Evolutionary conservation across 805 yeast genomes (phyloP), one percentile per base, ranked within the genome.

Genomic region (Ogataea philodendri): DNA sequence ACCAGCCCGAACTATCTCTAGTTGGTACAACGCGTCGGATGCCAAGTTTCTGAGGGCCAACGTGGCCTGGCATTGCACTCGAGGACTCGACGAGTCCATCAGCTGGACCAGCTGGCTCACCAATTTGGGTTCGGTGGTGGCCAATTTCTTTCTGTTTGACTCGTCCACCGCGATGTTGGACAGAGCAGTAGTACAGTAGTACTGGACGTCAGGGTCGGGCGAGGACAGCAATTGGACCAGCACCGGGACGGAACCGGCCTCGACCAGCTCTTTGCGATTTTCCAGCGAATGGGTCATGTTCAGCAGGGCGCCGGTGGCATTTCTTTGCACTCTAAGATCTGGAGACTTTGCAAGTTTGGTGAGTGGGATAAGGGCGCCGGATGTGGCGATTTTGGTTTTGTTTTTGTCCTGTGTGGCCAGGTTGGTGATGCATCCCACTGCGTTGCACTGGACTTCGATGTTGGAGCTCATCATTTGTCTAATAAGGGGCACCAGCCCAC

Each of bases 21-120:
- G 75, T 66, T 93, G 99, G 65, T 93, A 93, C 46, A 88, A 83
- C 11, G 93, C 87, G 63, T 93, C 99, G 4, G 95, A 84, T 1
- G 98, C 99, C 54, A 93, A 74, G 58, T 93, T 93, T 65, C 99
- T 77, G 49, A 93, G 71, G 2, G 97, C 98, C 45, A 93, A 70
- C 4, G 98, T 94, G 1, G 98, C 97, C 67, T 93, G 98, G 63
- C 99, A 93, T 64, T 93, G 97, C 22, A 93, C 97, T 51, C 97
- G 75, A 22, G 97, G 90, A 29, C 93, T 78, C 9, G 88, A 82
- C 3, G 95, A 84, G 57, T 86, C 94, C 97, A 93, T 90, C 48
- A 93, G 72, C 45, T 76, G 76, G 17, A 93, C 96, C 46, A 93
- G 72, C 57, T 87, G 93, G 42, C 82, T 69, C 9, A 93, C 96